Evolutionary conservation across 768 basidiomycete genomes (phyloP), one percentile per base, ranked within the genome.

Genomic region (Pleurotus eryngii): DNA sequence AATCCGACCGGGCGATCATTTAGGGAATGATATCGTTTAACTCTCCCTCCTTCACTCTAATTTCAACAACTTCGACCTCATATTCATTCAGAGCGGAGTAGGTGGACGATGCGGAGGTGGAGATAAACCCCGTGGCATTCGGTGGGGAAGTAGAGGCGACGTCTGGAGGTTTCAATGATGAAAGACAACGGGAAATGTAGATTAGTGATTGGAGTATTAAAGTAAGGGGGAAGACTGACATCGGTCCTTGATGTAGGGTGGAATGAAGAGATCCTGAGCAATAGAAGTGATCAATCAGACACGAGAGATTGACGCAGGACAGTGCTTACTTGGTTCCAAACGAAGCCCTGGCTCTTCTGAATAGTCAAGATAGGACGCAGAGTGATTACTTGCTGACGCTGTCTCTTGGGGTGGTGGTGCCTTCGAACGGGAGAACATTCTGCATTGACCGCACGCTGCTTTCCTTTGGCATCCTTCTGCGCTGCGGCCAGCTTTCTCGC

Each of bases 241-340:
- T 82, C 91, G 76, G 67, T 93, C 91, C 71, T 93, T 92, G 75
- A 91, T 90, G 64, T 92, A 93, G 4, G 91, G 88, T 17, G 91
- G 91, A 14, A 93, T 85, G 63, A 93, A 93, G 17, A 93, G 78
- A 62, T 93, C 91, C 90, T 92, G 53, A 11, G 43, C 17, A 54
- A 42, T 45, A 46, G 40, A 51, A 26, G 58, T 59, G 35, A 54
- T 18, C 39, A 46, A 55, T 57, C 1, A 7, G 15, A 15, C 50
- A 49, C 46, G 26, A 54, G 48, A 30, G 18, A 20, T 15, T 46
- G 51, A 8, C 46, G 43, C 26, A 37, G 3, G 50, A 40, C 43
- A 15, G 20, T 51, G 71, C 84, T 48, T 53, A 89, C 90, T 80
- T 92, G 91, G 65, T 93, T 93, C 91, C 91, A 93, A 1, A 93